Conservation (phyloP, 371 early-diverging fungal genomes). For the Encephalitozoon hellem region DNA sequence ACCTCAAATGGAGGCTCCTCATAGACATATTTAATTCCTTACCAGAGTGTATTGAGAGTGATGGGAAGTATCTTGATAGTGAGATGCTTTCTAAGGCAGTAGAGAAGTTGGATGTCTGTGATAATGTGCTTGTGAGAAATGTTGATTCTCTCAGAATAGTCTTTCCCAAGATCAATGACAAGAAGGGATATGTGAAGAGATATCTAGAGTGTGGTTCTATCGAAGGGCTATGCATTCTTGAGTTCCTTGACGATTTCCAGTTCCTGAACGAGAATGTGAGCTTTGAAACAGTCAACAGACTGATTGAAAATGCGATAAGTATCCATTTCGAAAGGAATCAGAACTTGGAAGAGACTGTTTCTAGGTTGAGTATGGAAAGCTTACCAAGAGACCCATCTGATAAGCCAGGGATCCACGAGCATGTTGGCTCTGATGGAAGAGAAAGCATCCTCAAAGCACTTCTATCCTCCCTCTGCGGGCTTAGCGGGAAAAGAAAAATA, state of each 20-base stretch:
- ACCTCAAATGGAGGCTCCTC: conserved; percentile 4
- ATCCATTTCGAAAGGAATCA: conserved; percentile 1
- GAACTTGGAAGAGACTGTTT: background rate
- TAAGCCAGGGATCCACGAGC: background rate
- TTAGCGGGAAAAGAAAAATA: background rate
- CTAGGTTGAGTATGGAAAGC: background rate
- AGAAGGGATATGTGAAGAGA: background rate
- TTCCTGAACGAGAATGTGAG: background rate
- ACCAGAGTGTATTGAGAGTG: background rate
- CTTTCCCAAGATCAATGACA: background rate
- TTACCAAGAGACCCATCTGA: background rate
- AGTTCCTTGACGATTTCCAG: background rate
- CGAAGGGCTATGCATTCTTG: background rate
- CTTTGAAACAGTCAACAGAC: background rate
- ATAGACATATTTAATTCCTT: background rate
- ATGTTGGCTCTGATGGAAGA: background rate
- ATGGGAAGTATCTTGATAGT: conserved; percentile 3
- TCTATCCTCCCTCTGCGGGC: background rate
- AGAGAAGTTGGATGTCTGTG: background rate
- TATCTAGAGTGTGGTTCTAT: background rate
- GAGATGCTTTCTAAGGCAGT: background rate
- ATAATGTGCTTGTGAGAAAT: background rate
- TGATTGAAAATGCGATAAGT: background rate
- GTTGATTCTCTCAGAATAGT: background rate
- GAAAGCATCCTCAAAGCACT: background rate